Percentiles rank a stretch among this genome's conserved stretches.
Conservation (phyloP, 2,329 filamentous ascomycete genomes). For the Xylariaceae sp. region DNA sequence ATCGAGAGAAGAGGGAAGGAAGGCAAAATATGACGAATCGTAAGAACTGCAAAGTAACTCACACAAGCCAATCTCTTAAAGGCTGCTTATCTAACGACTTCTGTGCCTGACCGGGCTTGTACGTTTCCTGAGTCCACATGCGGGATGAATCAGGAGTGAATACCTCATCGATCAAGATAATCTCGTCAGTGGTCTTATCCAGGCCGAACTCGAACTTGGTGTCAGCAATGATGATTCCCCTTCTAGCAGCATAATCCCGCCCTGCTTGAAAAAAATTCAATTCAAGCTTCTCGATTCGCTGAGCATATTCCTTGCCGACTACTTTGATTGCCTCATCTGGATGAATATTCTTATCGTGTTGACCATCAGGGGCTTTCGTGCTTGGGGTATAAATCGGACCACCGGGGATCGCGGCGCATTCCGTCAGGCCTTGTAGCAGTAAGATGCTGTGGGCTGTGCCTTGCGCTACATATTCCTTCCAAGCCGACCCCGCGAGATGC, state of each 20-base stretch:
- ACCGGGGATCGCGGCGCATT: background rate
- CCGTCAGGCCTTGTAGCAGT: background rate
- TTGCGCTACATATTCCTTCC: constrained; percentile 62
- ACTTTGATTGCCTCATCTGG: background rate
- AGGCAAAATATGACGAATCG: no score
- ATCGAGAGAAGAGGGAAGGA: no score
- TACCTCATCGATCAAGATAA: constrained; percentile 79
- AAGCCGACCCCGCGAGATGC: constrained; percentile 82
- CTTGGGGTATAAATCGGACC: background rate
- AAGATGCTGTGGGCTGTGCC: background rate
- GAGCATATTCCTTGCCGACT: background rate
- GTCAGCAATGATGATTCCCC: background rate
- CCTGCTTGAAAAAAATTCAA: background rate
- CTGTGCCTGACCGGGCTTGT: constrained; percentile 69
- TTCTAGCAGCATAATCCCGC: background rate
- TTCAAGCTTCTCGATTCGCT: background rate
- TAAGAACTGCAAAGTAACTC: no score
- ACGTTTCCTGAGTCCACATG: constrained; percentile 76
- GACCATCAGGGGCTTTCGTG: background rate
- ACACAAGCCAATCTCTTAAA: constrained; percentile 71
- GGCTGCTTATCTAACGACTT: constrained; percentile 86
- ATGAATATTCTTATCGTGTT: background rate
- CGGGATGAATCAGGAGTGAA: constrained; percentile 75
- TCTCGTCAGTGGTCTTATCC: constrained; percentile 58
- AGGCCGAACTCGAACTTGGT: constrained; percentile 41